phyloP scores from a whole-genome alignment of 2,329 filamentous ascomycete species.

The Fusarium metavorans region DNA sequence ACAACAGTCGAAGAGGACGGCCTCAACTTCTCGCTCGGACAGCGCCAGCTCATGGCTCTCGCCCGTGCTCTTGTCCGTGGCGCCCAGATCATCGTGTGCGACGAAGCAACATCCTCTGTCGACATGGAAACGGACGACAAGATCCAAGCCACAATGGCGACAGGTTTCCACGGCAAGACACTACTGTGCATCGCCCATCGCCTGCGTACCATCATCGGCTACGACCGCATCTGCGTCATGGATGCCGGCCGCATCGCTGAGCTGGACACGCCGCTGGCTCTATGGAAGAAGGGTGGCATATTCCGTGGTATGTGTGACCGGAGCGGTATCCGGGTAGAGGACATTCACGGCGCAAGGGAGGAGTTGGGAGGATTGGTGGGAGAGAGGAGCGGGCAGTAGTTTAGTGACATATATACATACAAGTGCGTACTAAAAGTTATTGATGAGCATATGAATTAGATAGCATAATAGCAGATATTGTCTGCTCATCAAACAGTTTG shows the following conservation, averaged over 20 bases:
- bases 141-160: constrained; percentile 90
- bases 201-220: constrained; percentile 90
- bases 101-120: constrained; percentile 93
- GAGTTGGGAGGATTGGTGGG: constrained; percentile 43
- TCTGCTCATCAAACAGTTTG: neutral
- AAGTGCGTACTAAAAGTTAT: neutral
- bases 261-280: constrained; percentile 78
- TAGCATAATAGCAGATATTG: neutral
- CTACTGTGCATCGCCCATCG: constrained; percentile 93
- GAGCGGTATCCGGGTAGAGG: constrained; percentile 76
- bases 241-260: constrained; percentile 89
- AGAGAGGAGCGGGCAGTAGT: constrained; percentile 21
- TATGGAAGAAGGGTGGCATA: constrained; percentile 82
- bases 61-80: constrained; percentile 89
- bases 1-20: constrained; percentile 91
- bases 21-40: constrained; percentile 93
- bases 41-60: constrained; percentile 94
- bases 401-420: neutral
- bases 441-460: constrained; percentile 5
- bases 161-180: constrained; percentile 87
- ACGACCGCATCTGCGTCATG: constrained; percentile 98
- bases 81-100: constrained; percentile 93
- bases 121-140: constrained; percentile 98
- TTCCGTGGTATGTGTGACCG: constrained; percentile 92
- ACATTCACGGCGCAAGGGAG: constrained; percentile 61